These are phyloP conservation scores for Escallonia herrerae DNA, from an alignment of 129 eudicot species.

Conservation along the genomic window DNA sequence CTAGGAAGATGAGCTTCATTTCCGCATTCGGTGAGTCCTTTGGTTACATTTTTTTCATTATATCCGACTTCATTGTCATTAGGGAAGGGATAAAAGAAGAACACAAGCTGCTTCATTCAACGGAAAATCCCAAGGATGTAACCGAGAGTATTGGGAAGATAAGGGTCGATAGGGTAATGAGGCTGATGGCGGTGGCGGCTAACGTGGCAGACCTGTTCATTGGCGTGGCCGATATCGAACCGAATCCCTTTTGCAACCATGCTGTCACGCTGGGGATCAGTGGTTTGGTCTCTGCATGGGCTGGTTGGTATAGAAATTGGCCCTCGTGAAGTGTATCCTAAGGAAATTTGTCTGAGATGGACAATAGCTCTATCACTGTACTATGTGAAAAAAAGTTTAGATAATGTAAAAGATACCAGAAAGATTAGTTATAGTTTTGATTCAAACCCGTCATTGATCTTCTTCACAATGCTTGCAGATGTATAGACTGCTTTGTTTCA, in stretches of 20 bases:
- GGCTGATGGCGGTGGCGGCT: conserved; percentile 93
- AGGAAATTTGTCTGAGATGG: too few relatives aligned
- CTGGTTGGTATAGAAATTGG: conserved; percentile 99
- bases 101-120: conserved; percentile 4
- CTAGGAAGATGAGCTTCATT: conserved; percentile 82
- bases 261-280: conserved; percentile 71
- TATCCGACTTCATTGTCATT: conserved; percentile 61
- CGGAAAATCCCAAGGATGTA: background rate
- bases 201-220: conserved; percentile 46
- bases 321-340: conserved; percentile 33
- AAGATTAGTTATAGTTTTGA: too few relatives aligned
- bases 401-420: too few relatives aligned
- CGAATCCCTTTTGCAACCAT: conserved; percentile 85
- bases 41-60: conserved; percentile 81
- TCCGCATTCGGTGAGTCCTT: conserved; percentile 94
- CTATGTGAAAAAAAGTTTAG: too few relatives aligned
- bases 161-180: conserved; percentile 78
- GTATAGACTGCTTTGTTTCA: too few relatives aligned
- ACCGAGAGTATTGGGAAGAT: conserved; percentile 30
- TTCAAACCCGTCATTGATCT: too few relatives aligned
- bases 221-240: conserved; percentile 89
- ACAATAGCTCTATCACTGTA: too few relatives aligned
- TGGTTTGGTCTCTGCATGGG: conserved; percentile 89
- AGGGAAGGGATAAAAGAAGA: conserved; percentile 51
- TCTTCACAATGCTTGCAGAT: too few relatives aligned